A percentile compares a stretch with the other conserved stretches of the same genome.
Evolutionary conservation across 208 protist genomes (phyloP).

Genomic region (Trichomonas gallinae): DNA sequence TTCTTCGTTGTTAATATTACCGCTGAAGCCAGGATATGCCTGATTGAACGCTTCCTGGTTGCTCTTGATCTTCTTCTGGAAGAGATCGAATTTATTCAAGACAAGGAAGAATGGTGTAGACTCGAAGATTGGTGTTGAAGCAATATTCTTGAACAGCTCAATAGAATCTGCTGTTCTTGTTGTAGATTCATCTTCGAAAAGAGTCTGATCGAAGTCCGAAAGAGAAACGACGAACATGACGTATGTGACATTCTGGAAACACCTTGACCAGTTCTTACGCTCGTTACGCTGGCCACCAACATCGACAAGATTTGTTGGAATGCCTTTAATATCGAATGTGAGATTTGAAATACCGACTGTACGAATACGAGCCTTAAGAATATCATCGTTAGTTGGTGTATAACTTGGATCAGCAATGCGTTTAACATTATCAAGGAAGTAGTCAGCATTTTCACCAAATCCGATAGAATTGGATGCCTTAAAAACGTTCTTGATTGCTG

Average conservation of each 20-base stretch:
- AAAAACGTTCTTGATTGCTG: background rate
- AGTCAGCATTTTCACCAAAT: background rate
- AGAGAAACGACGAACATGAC: constrained; percentile 30
- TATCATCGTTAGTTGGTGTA: constrained; percentile 24
- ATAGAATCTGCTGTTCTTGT: background rate
- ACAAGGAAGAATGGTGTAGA: background rate
- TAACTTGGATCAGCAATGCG: background rate
- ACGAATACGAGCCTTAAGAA: constrained; percentile 2
- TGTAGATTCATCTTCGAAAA: background rate
- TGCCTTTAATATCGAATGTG: background rate
- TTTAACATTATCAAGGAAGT: constrained; percentile 25
- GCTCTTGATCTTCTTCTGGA: background rate
- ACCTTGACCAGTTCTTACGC: constrained; percentile 29
- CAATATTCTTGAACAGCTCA: background rate
- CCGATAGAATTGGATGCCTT: background rate
- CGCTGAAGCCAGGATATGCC: background rate
- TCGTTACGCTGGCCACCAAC: constrained; percentile 38
- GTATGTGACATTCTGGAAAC: constrained; percentile 27
- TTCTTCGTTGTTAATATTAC: background rate
- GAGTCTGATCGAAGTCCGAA: background rate
- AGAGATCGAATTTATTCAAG: background rate
- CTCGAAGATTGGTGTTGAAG: background rate
- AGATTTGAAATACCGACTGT: background rate
- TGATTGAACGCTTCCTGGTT: background rate
- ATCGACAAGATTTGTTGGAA: constrained; percentile 24